phyloP scores from a whole-genome alignment of 352 stramenopile species.

The Elongisporangium prolatum region DNA sequence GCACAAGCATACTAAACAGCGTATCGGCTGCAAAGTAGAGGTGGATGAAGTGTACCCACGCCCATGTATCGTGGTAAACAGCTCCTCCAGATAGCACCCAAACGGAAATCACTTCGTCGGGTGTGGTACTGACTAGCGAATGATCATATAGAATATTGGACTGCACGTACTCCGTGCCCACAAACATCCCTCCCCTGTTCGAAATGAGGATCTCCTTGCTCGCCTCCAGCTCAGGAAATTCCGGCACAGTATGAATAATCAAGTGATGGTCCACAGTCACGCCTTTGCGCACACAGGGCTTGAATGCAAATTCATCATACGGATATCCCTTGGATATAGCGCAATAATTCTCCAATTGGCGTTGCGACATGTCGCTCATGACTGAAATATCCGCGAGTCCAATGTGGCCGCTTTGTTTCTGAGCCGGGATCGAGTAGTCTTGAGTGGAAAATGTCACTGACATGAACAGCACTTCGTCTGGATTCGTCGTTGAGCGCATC shows the following conservation, averaged over 20 bases:
- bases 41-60: slow-evolving; percentile 48
- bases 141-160: too few relatives aligned
- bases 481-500: slow-evolving; percentile 6
- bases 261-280: not conserved
- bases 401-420: not conserved
- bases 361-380: not conserved
- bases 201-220: too few relatives aligned
- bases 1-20: slow-evolving; percentile 26
- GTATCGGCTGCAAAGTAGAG: slow-evolving; percentile 34
- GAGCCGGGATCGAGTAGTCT: not conserved
- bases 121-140: too few relatives aligned
- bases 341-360: not conserved
- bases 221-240: too few relatives aligned
- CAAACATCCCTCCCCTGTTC: too few relatives aligned
- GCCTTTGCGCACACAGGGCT: not conserved
- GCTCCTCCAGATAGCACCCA: not conserved
- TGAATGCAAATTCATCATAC: not conserved
- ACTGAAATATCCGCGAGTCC: not conserved
- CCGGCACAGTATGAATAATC: not conserved
- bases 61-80: slow-evolving; percentile 36
- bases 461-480: slow-evolving; percentile 11
- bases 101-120: too few relatives aligned
- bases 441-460: slow-evolving; percentile 10
- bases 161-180: too few relatives aligned
- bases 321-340: not conserved